Evolutionary conservation across 2,329 filamentous ascomycete species (phyloP), one percentile per base, ranked within the genome.

Genomic region (Claviceps cyperi): DNA sequence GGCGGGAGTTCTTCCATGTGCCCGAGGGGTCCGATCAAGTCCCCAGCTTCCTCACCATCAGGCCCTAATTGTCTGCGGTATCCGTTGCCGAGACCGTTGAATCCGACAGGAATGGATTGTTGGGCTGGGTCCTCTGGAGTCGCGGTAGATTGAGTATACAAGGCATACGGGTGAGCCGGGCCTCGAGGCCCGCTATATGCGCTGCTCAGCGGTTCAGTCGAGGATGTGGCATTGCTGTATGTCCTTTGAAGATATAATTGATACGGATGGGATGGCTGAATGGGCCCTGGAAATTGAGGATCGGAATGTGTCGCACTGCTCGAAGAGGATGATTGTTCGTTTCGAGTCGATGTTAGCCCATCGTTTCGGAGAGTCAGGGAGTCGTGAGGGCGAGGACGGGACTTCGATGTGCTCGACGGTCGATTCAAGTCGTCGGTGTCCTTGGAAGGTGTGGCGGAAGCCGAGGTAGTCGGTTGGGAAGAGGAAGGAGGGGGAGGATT

Each of bases 1-100:
- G 91, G 91, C 13, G 91, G 91, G 17, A 96, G 70, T 64, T 94
- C 87, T 65, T 97, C 91, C 1, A 85, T 83, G 61, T 96, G 89
- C 1, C 90, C 90, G 59, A 94, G 81, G 0, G 85, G 86, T 1
- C 89, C 89, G 48, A 96, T 83, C 49, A 96, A 79, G 62, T 90
- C 89, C 45, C 84, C 87, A n/a, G 78, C 72, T 58, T 95, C 90
- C 66, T 95, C 88, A 48, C 87, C 87, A 51, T 89, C 85, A 0
- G 86, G 83, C 0, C 84, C 86, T 48, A 87, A 66, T 48, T 83
- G 80, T 54, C 85, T 73, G 59, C 83, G 84, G 58, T 89, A 94
- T 50, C 75, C 70, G 52, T 76, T 77, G 5, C 73, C 72, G 37
- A 80, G 69, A 5, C 83, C 83, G 6, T 81, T 80, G 56, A 94